phyloP scores from a whole-genome alignment of 345 rosid genomes.

The Microcos paniculata region DNA sequence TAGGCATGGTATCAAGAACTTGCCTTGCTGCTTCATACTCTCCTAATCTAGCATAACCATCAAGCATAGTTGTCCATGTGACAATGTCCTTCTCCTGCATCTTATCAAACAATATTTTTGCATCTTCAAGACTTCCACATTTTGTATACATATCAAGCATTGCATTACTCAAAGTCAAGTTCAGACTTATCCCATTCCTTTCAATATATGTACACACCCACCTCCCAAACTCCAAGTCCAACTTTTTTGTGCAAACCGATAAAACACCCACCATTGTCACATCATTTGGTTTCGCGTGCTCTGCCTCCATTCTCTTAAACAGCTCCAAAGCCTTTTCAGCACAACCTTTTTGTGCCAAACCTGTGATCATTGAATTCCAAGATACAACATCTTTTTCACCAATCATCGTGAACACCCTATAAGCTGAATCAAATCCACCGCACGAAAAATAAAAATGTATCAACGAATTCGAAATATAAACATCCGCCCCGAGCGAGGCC shows the following conservation, averaged over 20 bases:
- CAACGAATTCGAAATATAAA: slow-evolving; percentile 54
- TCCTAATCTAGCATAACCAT: slow-evolving; percentile 63
- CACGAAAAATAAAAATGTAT: slow-evolving; percentile 61
- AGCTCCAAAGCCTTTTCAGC: slow-evolving; percentile 55
- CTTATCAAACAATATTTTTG: slow-evolving; percentile 46
- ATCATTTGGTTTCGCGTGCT: slow-evolving; percentile 51
- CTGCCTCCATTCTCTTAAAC: slow-evolving; percentile 52
- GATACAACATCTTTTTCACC: slow-evolving; percentile 62
- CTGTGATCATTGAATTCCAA: slow-evolving; percentile 76
- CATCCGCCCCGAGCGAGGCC: slow-evolving; percentile 39
- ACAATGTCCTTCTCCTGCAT: slow-evolving; percentile 60
- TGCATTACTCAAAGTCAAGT: slow-evolving; percentile 62
- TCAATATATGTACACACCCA: slow-evolving; percentile 49
- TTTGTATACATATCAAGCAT: slow-evolving; percentile 75
- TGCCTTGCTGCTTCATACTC: slow-evolving; percentile 47
- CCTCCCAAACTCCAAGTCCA: slow-evolving; percentile 56
- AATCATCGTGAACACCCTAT: slow-evolving; percentile 47
- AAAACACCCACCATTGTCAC: slow-evolving; percentile 72
- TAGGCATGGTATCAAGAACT: slow-evolving; percentile 53
- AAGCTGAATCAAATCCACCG: slow-evolving; percentile 57
- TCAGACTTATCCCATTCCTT: slow-evolving; percentile 36
- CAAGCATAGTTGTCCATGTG: slow-evolving; percentile 74
- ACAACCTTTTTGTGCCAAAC: slow-evolving; percentile 54
- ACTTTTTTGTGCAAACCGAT: slow-evolving; percentile 56
- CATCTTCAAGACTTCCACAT: slow-evolving; percentile 66